Evolutionary conservation across 306 rosid species (phyloP), one percentile per base, ranked within the genome.

Genomic region (Castanospermum australe): DNA sequence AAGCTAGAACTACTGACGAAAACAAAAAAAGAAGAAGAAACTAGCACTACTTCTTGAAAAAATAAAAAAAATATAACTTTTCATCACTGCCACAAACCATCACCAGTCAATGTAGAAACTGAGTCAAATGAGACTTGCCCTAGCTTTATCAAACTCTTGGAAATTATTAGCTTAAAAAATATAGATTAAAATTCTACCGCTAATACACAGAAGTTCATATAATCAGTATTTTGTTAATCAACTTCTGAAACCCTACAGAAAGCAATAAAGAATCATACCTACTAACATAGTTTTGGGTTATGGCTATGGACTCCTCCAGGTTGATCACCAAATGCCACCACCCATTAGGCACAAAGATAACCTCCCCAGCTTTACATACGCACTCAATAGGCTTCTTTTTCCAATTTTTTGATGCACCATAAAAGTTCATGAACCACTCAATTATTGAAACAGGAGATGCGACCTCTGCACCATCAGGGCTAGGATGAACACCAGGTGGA

Each of bases 241-340:
- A 57, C 55, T 17, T 70, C 48, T 11, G 12, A 75, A 76, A 45
- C 36, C 36, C 57, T 14, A 42, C 48, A 20, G 12, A 67, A 70
- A 79, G 54, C 60, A 20, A 77, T 52, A 35, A 17, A 68, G 36
- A 68, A 86, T 11, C 62, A 71, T 71, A 92, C 99, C 95, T 95
- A 85, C 98, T 92, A 54, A 89, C 99, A 67, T 88, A 92, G 84
- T 95, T 95, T 86, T 95, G 98, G 12, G 99, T 95, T 76, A 95
- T 92, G 83, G 97, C 98, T 68, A 91, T 82, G 47, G 99, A 95
- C 67, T 95, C 98, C 86, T 92, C 98, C 52, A 95, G 78, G 89
- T 95, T 95, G 83, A 92, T 87, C 84, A 95, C 99, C 89, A 95
- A 87, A 88, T 95, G 98, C 99, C 98, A 95, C 99, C 99, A 95